Conservation (phyloP, 495 filamentous ascomycete genomes). For the Sordaria brevicollis region DNA sequence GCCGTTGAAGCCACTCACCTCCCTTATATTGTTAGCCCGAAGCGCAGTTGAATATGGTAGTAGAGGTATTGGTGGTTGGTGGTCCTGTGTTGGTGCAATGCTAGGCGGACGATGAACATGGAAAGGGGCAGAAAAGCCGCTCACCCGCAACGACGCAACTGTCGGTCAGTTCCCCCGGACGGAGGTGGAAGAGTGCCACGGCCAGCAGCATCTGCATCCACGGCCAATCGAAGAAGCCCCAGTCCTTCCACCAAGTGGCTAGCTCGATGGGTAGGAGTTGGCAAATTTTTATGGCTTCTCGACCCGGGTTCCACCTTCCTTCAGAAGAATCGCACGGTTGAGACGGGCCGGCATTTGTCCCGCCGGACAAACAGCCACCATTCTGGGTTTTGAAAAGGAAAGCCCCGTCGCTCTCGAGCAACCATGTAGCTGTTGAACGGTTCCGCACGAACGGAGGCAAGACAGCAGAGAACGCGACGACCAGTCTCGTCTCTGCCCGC, state of each 20-base stretch:
- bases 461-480: not conserved
- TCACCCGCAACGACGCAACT: not conserved
- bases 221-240: slow-evolving; percentile 1
- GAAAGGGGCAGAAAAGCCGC: not conserved
- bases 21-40: not conserved
- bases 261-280: slow-evolving; percentile 1
- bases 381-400: not conserved
- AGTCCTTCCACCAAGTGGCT: slow-evolving; percentile 2
- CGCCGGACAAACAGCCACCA: not conserved
- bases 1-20: not conserved
- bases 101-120: not conserved
- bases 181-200: not conserved
- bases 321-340: not conserved
- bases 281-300: slow-evolving; percentile 6
- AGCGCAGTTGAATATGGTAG: not conserved
- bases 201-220: not conserved
- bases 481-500: not conserved
- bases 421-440: not conserved
- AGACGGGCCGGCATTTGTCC: not conserved
- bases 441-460: slow-evolving; percentile 1
- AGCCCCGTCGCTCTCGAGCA: not conserved
- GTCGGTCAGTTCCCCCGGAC: not conserved
- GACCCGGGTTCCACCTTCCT: not conserved
- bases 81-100: not conserved
- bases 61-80: not conserved